Evolutionary conservation across 257 asterid species (phyloP).

Genomic region (Pogostemon cablin): DNA sequence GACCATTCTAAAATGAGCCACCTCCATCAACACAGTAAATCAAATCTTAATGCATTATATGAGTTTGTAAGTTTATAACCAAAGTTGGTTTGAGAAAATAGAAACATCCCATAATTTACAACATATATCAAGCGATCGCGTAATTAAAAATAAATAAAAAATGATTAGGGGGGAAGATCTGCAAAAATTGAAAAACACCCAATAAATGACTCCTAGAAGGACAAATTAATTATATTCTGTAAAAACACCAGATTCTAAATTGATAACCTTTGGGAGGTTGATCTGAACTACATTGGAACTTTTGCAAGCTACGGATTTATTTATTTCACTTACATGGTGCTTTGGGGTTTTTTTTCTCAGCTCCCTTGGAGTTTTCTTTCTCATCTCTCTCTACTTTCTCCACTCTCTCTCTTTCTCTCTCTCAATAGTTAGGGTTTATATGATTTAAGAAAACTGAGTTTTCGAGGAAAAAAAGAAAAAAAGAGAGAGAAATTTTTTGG

Average conservation of each 20-base stretch:
- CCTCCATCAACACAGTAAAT: constrained; percentile 3
- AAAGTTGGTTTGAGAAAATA: not conserved
- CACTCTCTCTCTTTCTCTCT: not conserved
- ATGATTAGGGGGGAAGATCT: not conserved
- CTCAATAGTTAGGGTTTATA: not conserved
- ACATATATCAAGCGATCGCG: constrained; percentile 12
- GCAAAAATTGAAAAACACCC: not conserved
- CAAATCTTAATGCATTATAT: not conserved
- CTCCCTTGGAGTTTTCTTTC: constrained; percentile 18
- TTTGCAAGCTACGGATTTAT: constrained; percentile 18
- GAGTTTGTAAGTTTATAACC: not conserved
- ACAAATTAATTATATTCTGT: not conserved
- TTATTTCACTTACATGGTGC: constrained; percentile 11
- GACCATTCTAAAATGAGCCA: constrained; percentile 14
- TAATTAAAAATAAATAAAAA: not conserved
- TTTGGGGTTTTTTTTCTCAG: constrained; percentile 17
- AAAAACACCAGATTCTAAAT: constrained; percentile 2
- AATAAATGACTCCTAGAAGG: not conserved
- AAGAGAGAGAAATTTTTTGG: not conserved
- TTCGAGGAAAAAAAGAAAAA: not conserved
- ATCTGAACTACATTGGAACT: constrained; percentile 19
- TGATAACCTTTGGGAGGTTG: constrained; percentile 30
- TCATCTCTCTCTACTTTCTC: not conserved
- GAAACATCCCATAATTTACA: constrained; percentile 1
- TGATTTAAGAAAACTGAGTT: constrained; percentile 2